phyloP scores from a whole-genome alignment of 495 filamentous ascomycete species.

The Neurospora tetrasperma region DNA sequence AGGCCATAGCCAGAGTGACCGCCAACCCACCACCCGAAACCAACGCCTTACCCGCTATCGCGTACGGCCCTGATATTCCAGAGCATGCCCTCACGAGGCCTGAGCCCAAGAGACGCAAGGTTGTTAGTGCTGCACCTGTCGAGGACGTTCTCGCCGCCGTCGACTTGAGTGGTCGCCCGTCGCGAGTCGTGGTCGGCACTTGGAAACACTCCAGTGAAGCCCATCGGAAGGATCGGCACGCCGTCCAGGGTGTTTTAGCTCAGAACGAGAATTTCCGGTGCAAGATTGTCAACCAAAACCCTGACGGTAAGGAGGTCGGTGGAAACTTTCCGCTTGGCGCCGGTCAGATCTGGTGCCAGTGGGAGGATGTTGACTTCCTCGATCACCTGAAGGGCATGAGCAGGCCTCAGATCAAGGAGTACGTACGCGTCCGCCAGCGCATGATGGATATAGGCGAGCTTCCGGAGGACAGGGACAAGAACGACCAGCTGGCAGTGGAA shows the following conservation, averaged over 20 bases:
- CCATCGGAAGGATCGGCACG: constrained; percentile 34
- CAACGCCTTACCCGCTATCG: constrained; percentile 23
- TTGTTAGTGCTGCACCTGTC: not conserved
- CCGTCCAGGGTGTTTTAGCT: constrained; percentile 42
- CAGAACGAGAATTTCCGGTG: constrained; percentile 44
- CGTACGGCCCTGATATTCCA: constrained; percentile 34
- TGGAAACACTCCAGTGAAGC: constrained; percentile 36
- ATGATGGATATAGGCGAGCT: constrained; percentile 38
- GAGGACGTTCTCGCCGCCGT: constrained; percentile 10
- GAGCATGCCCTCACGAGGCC: constrained; percentile 24
- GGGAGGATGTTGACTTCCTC: constrained; percentile 43
- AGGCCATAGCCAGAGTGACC: constrained; percentile 28
- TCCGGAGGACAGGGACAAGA: constrained; percentile 31
- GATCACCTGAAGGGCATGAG: constrained; percentile 32
- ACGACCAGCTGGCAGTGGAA: constrained; percentile 37
- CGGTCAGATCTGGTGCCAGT: constrained; percentile 44
- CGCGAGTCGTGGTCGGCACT: constrained; percentile 38
- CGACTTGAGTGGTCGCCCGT: constrained; percentile 29
- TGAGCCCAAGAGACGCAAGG: constrained; percentile 28
- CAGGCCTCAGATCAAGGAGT: constrained; percentile 44
- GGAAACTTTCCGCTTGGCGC: constrained; percentile 43
- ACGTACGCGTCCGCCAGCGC: constrained; percentile 38
- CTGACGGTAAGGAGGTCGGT: constrained; percentile 35
- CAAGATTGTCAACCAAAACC: constrained; percentile 39
- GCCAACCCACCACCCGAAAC: constrained; percentile 28